Conservation (phyloP, 73 alveolate species). For the Symbiodinium pilosum region DNA sequence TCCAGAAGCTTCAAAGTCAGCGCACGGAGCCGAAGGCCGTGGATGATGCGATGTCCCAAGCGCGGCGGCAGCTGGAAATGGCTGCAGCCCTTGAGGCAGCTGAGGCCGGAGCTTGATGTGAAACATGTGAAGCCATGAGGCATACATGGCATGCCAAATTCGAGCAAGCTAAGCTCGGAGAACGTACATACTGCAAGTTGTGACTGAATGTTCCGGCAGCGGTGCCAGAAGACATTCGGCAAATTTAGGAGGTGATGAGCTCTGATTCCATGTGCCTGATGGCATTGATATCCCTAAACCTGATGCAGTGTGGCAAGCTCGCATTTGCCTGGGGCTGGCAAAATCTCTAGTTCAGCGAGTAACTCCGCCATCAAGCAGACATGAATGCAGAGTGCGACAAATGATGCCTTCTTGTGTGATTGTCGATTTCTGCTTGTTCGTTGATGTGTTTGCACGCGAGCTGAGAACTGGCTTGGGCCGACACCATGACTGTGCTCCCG, state of each 20-base stretch:
- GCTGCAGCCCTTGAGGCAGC: not conserved
- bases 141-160: not conserved
- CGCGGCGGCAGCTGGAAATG: not conserved
- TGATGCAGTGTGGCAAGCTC: not conserved
- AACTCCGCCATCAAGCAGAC: not conserved
- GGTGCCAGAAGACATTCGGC: not conserved
- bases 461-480: too few species aligned
- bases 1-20: not conserved
- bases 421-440: too few species aligned
- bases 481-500: too few species aligned
- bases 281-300: not conserved
- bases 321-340: constrained; percentile 22
- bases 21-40: not conserved
- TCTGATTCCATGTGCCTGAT: not conserved
- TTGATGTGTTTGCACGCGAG: too few species aligned
- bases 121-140: too few species aligned
- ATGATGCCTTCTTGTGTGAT: too few species aligned
- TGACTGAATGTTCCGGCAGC: not conserved
- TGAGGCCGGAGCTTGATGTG: not conserved
- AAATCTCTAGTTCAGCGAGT: not conserved
- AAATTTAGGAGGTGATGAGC: not conserved
- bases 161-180: not conserved
- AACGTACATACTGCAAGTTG: not conserved
- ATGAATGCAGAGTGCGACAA: not conserved
- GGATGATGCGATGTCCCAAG: not conserved